phyloP scores from a whole-genome alignment of 2,329 filamentous ascomycete species.

The Verticillium longisporum region DNA sequence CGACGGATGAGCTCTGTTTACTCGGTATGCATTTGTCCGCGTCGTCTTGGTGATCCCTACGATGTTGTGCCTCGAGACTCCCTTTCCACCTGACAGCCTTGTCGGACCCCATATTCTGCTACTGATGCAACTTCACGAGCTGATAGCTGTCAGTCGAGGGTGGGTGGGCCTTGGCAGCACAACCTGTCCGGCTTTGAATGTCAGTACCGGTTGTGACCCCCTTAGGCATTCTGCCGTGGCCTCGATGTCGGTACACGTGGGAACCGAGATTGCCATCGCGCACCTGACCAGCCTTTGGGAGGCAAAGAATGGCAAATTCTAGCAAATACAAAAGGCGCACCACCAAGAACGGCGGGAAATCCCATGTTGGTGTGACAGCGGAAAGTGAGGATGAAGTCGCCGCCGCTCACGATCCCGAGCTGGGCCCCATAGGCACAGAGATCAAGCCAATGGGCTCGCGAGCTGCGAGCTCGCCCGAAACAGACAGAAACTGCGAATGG shows the following conservation, averaged over 20 bases:
- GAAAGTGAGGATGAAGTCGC: neutral
- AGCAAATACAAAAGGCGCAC: neutral
- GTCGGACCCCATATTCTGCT: too few species aligned
- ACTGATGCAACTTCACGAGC: too few species aligned
- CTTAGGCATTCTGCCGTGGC: neutral
- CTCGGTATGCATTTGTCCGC: too few species aligned
- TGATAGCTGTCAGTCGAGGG: too few species aligned
- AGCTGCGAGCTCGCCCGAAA: neutral
- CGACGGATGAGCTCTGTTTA: too few species aligned
- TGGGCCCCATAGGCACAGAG: neutral
- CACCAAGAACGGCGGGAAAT: neutral
- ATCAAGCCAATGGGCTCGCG: neutral
- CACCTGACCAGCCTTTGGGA: neutral
- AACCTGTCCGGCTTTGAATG: neutral
- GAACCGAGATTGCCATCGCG: neutral
- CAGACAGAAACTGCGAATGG: neutral
- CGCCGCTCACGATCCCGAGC: neutral
- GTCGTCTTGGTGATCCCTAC: too few species aligned
- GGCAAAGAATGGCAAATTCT: neutral
- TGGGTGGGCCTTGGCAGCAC: neutral
- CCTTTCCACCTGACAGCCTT: too few species aligned
- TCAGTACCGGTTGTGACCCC: neutral
- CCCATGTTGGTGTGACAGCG: neutral
- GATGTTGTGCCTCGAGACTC: too few species aligned
- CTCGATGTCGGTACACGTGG: neutral